Conservation (phyloP, 495 filamentous ascomycete species). For the Bathelium albidoporum region DNA sequence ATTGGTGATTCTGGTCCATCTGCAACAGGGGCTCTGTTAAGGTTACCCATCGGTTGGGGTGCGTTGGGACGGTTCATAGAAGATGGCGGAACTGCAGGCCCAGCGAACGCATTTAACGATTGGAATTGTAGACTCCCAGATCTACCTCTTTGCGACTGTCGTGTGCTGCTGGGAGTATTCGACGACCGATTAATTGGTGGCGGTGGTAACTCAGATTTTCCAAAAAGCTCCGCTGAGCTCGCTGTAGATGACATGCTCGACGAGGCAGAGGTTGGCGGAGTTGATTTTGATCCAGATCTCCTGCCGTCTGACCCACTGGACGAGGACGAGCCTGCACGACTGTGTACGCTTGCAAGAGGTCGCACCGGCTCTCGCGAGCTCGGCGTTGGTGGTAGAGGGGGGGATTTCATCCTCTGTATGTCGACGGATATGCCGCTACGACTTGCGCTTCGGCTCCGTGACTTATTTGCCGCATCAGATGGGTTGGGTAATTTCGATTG, state of each 20-base stretch:
- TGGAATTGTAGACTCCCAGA: conserved; percentile 3
- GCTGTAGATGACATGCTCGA: conserved; percentile 15
- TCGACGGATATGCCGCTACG: background rate
- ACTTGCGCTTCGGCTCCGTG: background rate
- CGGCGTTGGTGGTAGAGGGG: background rate
- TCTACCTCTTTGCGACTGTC: background rate
- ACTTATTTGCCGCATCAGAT: background rate
- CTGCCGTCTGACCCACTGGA: background rate
- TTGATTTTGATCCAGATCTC: background rate
- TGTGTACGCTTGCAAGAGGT: background rate
- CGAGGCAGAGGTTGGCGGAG: conserved; percentile 14
- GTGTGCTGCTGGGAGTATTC: background rate
- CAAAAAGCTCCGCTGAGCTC: conserved; percentile 5
- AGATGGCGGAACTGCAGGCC: background rate
- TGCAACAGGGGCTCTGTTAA: background rate
- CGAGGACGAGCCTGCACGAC: background rate
- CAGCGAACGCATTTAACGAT: background rate
- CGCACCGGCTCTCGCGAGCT: background rate
- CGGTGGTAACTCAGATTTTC: background rate
- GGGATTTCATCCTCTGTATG: background rate
- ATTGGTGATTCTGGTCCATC: conserved; percentile 46
- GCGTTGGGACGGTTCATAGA: conserved; percentile 11
- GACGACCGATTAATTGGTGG: background rate
- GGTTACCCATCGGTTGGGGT: conserved; percentile 12
- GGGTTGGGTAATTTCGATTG: background rate